Percentiles rank a stretch among this genome's conserved stretches.
Evolutionary conservation across 441 rosid species (phyloP).

Genomic region (Erysimum pusillum): DNA sequence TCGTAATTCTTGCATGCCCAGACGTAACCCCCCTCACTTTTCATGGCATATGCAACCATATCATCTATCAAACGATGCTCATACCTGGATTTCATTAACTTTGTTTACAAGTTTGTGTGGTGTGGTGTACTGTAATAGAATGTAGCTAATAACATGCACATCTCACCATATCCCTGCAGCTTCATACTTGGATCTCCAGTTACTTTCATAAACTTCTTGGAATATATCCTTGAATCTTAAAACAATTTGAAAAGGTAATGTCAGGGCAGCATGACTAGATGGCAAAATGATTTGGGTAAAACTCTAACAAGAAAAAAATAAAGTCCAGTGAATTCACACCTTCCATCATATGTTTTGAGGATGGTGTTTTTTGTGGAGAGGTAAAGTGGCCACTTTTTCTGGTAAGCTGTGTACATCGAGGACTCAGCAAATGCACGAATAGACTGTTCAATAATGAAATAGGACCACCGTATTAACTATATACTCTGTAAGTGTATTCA

Average conservation of each 20-base stretch:
- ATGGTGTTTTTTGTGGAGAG: conserved; percentile 97
- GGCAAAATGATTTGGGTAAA: not conserved
- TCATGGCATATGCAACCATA: conserved; percentile 95
- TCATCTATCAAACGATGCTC: conserved; percentile 97
- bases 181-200: conserved; percentile 87
- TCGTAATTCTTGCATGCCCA: conserved; percentile 99
- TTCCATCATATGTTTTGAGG: conserved; percentile 92
- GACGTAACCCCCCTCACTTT: conserved; percentile 91
- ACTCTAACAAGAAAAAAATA: conserved; percentile 26
- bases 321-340: conserved; percentile 55
- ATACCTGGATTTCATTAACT: conserved; percentile 60
- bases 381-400: conserved; percentile 96
- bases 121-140: conserved; percentile 14
- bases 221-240: conserved; percentile 96
- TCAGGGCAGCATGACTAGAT: conserved; percentile 25
- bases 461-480: conserved; percentile 15
- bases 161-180: conserved; percentile 86
- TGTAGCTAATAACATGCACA: conserved; percentile 26
- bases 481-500: conserved; percentile 19
- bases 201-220: conserved; percentile 80
- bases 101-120: conserved; percentile 36
- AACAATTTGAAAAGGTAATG: conserved; percentile 16
- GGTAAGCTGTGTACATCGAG: conserved; percentile 90
- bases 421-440: conserved; percentile 90
- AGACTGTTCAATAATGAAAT: conserved; percentile 61